Evolutionary conservation across 805 yeast genomes (phyloP).

Genomic region (Yamadazyma paraphyllophila): DNA sequence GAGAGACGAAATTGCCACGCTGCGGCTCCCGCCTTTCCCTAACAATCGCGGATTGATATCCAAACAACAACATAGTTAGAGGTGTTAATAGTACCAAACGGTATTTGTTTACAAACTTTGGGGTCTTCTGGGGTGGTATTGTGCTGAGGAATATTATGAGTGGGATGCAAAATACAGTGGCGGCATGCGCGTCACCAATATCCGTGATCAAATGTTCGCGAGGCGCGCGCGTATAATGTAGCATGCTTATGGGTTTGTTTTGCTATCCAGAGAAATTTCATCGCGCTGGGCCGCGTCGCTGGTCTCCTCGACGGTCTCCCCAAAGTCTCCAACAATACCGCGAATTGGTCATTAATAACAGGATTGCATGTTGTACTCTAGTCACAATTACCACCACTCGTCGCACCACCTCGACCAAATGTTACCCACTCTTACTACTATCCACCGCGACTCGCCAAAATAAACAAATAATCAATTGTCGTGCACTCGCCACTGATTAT

Average conservation of each 20-base stretch:
- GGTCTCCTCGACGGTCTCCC: slow-evolving; percentile 2
- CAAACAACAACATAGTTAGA: background rate
- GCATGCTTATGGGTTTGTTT: background rate
- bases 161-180: background rate
- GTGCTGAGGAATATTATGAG: background rate
- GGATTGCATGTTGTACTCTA: background rate
- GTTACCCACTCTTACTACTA: background rate
- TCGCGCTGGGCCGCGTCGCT: background rate
- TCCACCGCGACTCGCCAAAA: background rate
- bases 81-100: background rate
- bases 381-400: background rate
- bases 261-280: slow-evolving; percentile 1
- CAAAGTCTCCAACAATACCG: background rate
- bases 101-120: background rate
- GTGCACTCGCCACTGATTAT: slow-evolving; percentile 1
- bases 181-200: background rate
- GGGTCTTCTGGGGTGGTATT: background rate
- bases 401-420: background rate
- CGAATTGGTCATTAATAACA: background rate
- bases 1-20: background rate
- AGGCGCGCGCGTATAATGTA: background rate
- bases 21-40: background rate
- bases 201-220: background rate
- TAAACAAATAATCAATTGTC: background rate
- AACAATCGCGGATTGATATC: background rate